Percentiles rank a stretch among this genome's conserved stretches.
These are phyloP conservation scores for Tuber borchii DNA, from an alignment of 495 filamentous ascomycete species.

Conservation along the genomic window DNA sequence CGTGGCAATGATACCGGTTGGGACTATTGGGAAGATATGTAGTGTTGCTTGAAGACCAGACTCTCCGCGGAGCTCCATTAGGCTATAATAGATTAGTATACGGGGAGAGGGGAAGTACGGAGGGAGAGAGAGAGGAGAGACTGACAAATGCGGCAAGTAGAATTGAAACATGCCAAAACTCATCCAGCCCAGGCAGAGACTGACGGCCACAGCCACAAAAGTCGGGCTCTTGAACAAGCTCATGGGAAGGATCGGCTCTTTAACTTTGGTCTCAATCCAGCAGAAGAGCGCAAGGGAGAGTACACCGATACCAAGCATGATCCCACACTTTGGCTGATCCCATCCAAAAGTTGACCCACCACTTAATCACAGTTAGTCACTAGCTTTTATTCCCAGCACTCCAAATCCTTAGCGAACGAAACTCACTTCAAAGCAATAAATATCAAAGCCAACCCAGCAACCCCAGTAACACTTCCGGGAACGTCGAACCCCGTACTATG, in stretches of 20 bases:
- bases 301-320: conserved; percentile 53
- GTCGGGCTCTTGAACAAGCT: conserved; percentile 49
- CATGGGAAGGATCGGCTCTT: conserved; percentile 53
- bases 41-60: conserved; percentile 50
- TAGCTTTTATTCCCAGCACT: conserved; percentile 36
- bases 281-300: conserved; percentile 50
- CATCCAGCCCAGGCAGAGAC: conserved; percentile 54
- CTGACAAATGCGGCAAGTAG: conserved; percentile 52
- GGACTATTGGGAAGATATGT: conserved; percentile 46
- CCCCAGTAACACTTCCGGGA: conserved; percentile 49
- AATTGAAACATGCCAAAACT: conserved; percentile 58
- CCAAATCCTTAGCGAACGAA: conserved; percentile 47
- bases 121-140: no score
- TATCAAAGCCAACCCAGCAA: conserved; percentile 51
- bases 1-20: conserved; percentile 51
- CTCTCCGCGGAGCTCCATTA: conserved; percentile 48
- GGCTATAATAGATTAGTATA: conserved; percentile 9
- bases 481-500: conserved; percentile 47
- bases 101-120: not conserved
- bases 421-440: conserved; percentile 35
- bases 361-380: conserved; percentile 42
- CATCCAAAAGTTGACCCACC: conserved; percentile 57
- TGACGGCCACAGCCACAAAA: conserved; percentile 51
- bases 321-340: conserved; percentile 50
- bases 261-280: conserved; percentile 47